These are phyloP conservation scores for Hymenoscyphus infarciens DNA, from an alignment of 2,329 filamentous ascomycete genomes.

Conservation along the genomic window DNA sequence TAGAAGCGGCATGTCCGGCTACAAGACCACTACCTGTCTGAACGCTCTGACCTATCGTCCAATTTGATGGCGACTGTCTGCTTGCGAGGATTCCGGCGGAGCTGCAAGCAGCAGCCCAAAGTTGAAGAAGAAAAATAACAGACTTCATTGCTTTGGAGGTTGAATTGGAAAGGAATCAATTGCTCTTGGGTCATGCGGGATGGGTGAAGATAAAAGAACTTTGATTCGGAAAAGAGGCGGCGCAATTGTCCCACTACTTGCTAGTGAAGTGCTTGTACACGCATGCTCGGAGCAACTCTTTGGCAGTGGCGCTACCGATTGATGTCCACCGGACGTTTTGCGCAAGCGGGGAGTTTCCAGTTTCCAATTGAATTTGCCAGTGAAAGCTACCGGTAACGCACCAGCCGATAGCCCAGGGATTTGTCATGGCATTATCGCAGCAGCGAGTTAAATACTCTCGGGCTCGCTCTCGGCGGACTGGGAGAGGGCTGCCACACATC, in stretches of 20 bases:
- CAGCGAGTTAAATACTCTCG: no score
- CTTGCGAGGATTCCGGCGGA: background rate
- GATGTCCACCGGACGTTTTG: background rate
- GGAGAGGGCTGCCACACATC: no score
- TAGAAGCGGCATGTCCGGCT: slow-evolving; percentile 21
- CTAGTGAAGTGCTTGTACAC: background rate
- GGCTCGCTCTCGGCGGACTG: no score
- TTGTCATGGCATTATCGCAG: no score
- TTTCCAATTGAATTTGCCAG: background rate
- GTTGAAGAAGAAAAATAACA: background rate
- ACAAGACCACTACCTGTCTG: slow-evolving; percentile 25
- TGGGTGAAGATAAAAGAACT: background rate
- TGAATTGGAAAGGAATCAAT: background rate
- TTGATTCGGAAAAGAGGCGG: background rate
- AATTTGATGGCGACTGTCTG: slow-evolving; percentile 9
- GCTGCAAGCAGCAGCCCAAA: background rate
- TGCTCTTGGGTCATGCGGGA: background rate
- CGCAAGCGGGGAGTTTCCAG: background rate
- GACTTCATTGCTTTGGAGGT: background rate
- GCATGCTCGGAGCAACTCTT: background rate
- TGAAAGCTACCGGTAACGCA: background rate
- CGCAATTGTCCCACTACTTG: background rate
- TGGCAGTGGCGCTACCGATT: background rate
- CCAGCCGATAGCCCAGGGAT: no score
- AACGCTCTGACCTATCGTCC: slow-evolving; percentile 16